Evolutionary conservation across 1,139 yeast genomes (phyloP).

Genomic region (Taiozyma sp.): DNA sequence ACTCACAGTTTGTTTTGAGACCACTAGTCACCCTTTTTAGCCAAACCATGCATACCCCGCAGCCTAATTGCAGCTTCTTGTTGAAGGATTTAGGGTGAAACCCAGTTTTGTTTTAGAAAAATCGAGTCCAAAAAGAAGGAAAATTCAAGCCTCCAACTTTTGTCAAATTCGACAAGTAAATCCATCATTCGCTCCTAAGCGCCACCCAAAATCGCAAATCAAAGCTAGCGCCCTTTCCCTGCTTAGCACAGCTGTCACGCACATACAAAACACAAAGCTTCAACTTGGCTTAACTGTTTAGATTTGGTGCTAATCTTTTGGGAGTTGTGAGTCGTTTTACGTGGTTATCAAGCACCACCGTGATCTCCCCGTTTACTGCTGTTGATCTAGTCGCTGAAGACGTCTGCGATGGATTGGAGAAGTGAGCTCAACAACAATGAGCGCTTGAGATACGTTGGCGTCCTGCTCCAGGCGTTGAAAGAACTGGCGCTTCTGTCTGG

Average conservation of each 20-base stretch:
- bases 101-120: not conserved
- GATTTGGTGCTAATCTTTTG: not conserved
- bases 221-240: not conserved
- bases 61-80: not conserved
- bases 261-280: not conserved
- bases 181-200: not conserved
- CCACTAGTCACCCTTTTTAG: too few relatives aligned
- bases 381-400: not conserved
- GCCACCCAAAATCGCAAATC: not conserved
- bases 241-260: not conserved
- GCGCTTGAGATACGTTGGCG: conserved; percentile 19
- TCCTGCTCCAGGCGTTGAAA: conserved; percentile 18
- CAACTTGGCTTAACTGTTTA: not conserved
- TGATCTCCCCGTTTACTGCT: not conserved
- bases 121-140: not conserved
- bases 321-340: not conserved
- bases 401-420: conserved; percentile 22
- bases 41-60: too few relatives aligned
- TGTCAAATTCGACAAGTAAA: not conserved
- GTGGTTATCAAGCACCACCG: not conserved
- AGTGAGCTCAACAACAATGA: conserved; percentile 18
- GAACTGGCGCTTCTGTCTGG: conserved; percentile 18
- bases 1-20: too few relatives aligned
- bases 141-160: not conserved
- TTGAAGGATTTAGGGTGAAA: not conserved